These are phyloP conservation scores for Plantago ovata DNA, from an alignment of 257 asterid species.

Conservation along the genomic window DNA sequence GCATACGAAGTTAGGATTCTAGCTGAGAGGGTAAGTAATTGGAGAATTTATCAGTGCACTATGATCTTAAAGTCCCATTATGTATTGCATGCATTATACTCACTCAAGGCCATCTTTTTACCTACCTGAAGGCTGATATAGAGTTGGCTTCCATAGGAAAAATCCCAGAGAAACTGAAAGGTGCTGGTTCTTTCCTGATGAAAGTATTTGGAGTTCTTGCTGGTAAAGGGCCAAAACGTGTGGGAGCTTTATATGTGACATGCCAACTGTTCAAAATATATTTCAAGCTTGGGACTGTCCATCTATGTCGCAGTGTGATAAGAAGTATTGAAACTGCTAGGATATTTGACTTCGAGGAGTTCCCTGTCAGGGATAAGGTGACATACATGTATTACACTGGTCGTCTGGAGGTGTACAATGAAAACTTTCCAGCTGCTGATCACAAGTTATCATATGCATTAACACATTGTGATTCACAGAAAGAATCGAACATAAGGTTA, in stretches of 20 bases:
- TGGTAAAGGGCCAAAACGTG: constrained; percentile 91
- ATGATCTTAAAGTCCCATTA: background rate
- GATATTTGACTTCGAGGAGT: constrained; percentile 93
- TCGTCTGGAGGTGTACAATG: constrained; percentile 94
- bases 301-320: constrained; percentile 91
- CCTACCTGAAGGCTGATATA: constrained; percentile 69
- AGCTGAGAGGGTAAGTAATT: constrained; percentile 73
- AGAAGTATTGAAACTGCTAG: constrained; percentile 96
- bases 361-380: constrained; percentile 88
- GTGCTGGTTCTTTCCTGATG: constrained; percentile 96
- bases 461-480: constrained; percentile 51
- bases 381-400: constrained; percentile 99
- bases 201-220: constrained; percentile 96
- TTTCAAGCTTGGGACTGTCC: constrained; percentile 94
- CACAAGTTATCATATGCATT: constrained; percentile 90
- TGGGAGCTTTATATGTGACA: constrained; percentile 91
- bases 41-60: constrained; percentile 1
- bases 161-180: constrained; percentile 88
- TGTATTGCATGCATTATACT: background rate
- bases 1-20: constrained; percentile 88
- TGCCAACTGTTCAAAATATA: constrained; percentile 89
- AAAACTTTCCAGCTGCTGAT: constrained; percentile 89
- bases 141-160: constrained; percentile 84
- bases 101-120: constrained; percentile 22
- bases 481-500: constrained; percentile 82